Base-by-base conservation (phyloP, 148 eudicot species). In the Suaeda aralocaspica region DNA sequence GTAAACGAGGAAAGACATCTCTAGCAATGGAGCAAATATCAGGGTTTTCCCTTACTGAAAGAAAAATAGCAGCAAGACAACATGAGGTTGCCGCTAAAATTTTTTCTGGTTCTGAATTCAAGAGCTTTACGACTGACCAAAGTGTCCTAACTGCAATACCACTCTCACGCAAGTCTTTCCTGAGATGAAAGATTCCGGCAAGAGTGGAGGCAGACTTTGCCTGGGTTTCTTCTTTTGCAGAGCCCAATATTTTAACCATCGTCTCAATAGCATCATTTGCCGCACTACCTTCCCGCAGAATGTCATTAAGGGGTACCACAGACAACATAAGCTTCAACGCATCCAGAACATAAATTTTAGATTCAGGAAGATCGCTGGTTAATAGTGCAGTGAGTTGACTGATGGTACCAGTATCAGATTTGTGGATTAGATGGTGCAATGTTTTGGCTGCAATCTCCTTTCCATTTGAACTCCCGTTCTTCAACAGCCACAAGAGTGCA, bases 401-500 rank as follows among this genome's bases (percentile, higher is more conserved):
- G 60, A 94, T 91, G 55, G 99, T 87, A 73, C 97, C 79, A 51
- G 97, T 89, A 74, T 94, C 99, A 74, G 99, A 91, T 81, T 89
- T 91, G 78, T 91, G 99, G 72, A 94, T 94, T 67, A 94, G 79
- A 81, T 94, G 97, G 75, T 94, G 88, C 73, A 94, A 79, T 63
- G 99, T 91, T 82, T 85, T 87, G 5, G 97, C 97, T 58, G 99
- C 99, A 78, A 91, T 91, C 78, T 87, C 97, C 75, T 94, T 94
- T 30, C 99, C 99, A 51, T 91, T 86, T 41, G 90, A 66, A 79
- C 99, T 94, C 29, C 99, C 99, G 66, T 94, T 94, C 86, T 94
- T 94, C 68, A 94, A 76, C 39, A 94, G 81, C 99, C 99, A 94
- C 72, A 94, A 81, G 64, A 94, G 85, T 75, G 99, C 96, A 74